These are phyloP conservation scores for Arthrobotrys entomopaga DNA, from an alignment of 2,329 filamentous ascomycete genomes.

Conservation along the genomic window DNA sequence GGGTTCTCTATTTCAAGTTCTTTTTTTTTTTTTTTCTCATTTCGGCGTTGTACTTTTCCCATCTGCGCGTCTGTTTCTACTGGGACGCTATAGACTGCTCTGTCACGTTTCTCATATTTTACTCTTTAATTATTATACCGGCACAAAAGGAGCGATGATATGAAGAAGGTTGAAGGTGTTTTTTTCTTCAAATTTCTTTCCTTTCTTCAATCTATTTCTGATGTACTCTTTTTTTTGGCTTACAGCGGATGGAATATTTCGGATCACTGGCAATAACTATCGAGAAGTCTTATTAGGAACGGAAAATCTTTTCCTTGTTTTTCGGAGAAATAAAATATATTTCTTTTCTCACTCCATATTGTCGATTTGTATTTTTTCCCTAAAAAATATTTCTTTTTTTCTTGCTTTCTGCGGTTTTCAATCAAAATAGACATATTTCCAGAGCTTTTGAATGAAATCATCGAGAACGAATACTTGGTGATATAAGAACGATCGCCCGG, in stretches of 20 bases:
- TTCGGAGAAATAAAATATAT: slow-evolving; percentile 48
- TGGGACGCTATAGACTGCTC: slow-evolving; percentile 55
- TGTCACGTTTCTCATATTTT: slow-evolving; percentile 49
- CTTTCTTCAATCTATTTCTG: slow-evolving; percentile 54
- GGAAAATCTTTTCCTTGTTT: slow-evolving; percentile 23
- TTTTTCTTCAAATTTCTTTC: slow-evolving; percentile 56
- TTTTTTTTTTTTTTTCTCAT: slow-evolving; percentile 21
- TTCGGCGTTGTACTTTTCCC: slow-evolving; percentile 27
- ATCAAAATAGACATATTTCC: neutral
- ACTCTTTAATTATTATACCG: slow-evolving; percentile 54
- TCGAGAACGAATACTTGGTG: slow-evolving; percentile 2
- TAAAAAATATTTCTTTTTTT: neutral
- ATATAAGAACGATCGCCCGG: slow-evolving; percentile 18
- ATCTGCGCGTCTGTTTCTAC: slow-evolving; percentile 45
- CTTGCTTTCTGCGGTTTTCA: neutral
- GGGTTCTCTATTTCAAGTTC: slow-evolving; percentile 32
- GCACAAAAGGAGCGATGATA: slow-evolving; percentile 55
- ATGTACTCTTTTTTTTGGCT: slow-evolving; percentile 23
- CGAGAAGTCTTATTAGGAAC: neutral
- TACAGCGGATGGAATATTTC: slow-evolving; percentile 19
- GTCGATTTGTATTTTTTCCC: neutral
- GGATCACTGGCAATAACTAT: slow-evolving; percentile 18
- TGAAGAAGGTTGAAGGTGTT: slow-evolving; percentile 51
- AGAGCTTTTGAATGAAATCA: slow-evolving; percentile 19
- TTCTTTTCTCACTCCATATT: slow-evolving; percentile 4